Percentiles rank a stretch among this genome's conserved stretches.
phyloP scores from a whole-genome alignment of 768 basidiomycete genomes.

The Tulasnella sp. region DNA sequence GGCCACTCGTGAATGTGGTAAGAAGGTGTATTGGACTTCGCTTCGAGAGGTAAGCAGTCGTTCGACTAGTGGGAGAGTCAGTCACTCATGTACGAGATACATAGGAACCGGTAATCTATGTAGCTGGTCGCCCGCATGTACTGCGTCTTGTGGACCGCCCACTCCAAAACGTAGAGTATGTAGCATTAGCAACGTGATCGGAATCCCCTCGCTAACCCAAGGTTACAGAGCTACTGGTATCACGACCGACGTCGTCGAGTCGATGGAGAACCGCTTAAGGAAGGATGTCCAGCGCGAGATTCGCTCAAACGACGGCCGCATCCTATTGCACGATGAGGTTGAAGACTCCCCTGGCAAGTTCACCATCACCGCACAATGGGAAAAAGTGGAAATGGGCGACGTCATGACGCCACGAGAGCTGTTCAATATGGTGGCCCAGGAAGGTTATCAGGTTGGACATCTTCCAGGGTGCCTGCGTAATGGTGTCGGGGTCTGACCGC shows the following conservation, averaged over 20 bases:
- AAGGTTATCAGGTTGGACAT: conserved; percentile 65
- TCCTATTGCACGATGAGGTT: conserved; percentile 92
- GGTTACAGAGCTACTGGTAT: conserved; percentile 80
- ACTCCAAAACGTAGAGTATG: conserved; percentile 90
- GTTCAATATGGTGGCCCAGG: conserved; percentile 65
- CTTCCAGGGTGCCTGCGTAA: conserved; percentile 18
- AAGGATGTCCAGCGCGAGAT: conserved; percentile 82
- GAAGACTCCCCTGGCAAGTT: conserved; percentile 89
- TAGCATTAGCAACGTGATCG: not conserved
- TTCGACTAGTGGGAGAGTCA: conserved; percentile 8
- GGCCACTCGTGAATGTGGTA: conserved; percentile 71
- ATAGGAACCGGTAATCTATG: conserved; percentile 89
- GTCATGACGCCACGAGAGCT: conserved; percentile 86
- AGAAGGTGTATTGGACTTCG: conserved; percentile 89
- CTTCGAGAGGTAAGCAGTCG: conserved; percentile 67
- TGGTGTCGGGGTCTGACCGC: conserved; percentile 25
- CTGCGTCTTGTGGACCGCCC: conserved; percentile 83
- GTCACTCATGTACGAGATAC: conserved; percentile 46
- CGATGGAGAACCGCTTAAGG: conserved; percentile 86
- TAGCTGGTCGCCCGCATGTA: conserved; percentile 84
- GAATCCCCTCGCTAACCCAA: not conserved
- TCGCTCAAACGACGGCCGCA: conserved; percentile 58
- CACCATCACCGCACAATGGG: conserved; percentile 92
- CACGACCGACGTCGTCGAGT: conserved; percentile 82
- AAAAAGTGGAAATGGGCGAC: conserved; percentile 72